These are phyloP conservation scores for Phragmites australis DNA, from an alignment of 176 grass and related monocot species.

Conservation along the genomic window DNA sequence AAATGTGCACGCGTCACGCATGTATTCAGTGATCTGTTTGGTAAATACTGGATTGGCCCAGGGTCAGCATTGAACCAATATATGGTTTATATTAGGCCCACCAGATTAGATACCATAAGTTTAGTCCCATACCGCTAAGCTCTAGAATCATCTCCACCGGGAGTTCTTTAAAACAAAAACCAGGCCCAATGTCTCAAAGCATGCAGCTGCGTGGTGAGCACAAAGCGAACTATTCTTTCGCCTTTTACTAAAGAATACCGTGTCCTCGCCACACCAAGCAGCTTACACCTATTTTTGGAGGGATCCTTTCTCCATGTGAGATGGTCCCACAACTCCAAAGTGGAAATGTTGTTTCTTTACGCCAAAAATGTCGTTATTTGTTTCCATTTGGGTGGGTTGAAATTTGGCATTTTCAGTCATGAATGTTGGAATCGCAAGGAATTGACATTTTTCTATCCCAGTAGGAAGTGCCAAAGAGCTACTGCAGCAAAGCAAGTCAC, in stretches of 20 bases:
- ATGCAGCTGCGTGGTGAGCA: conserved; percentile 40
- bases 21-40: background rate
- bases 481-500: background rate
- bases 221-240: conserved; percentile 63
- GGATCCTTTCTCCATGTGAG: conserved; percentile 20
- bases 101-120: background rate
- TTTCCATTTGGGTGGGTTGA: background rate
- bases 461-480: too few species aligned
- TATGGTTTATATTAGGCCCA: background rate
- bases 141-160: background rate
- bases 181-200: accelerated
- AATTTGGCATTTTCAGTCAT: background rate
- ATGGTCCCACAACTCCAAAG: background rate
- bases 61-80: background rate
- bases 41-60: background rate
- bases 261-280: conserved; percentile 40
- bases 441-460: background rate
- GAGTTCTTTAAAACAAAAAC: background rate
- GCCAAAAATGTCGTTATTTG: background rate
- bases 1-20: background rate
- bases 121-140: conserved; percentile 35
- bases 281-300: conserved; percentile 29
- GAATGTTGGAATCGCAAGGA: background rate
- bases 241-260: conserved; percentile 78
- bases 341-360: background rate